Evolutionary conservation across 2,329 filamentous ascomycete species (phyloP), one percentile per base, ranked within the genome.

Genomic region (Fusarium heterosporum): DNA sequence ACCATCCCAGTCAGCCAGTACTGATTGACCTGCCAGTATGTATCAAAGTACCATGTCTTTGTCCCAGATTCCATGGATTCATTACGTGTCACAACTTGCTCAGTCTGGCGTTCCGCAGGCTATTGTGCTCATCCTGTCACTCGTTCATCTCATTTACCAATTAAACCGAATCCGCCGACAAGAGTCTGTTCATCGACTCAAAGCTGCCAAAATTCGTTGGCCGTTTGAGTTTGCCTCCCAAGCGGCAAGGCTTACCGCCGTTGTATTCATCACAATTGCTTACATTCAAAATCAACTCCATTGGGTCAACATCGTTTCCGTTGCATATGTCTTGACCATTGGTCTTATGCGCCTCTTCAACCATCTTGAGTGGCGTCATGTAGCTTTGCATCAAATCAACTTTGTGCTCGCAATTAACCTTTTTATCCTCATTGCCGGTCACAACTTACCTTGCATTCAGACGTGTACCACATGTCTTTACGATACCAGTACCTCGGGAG

Each of bases 301-400:
- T 55, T 75, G 78, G 71, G 72, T 79, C 39, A 78, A 81, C 66
- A 73, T 78, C 12, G 56, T 74, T 29, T 72, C 76, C 8, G 64
- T 80, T 22, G 74, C 72, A 46, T 84, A 84, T 66, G 76, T 78
- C 38, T 80, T 84, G 45, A 22, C 78, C 36, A 70, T 85, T 6
- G 83, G 83, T 25, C 72, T 85, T 22, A 47, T 79, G 26, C 79
- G 83, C 13, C 77, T 83, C 40, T 61, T 77, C 54, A 72, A 78
- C 58, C 74, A 81, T 57, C 61, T 79, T 52, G 74, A 76, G 64
- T 85, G 82, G 82, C 80, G 82, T 19, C 82, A 80, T 69, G 73
- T 79, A 48, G 78, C 79, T 14, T 74, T 85, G 42, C 81, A 83
- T 57, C 83, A 85, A 68, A 75, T 83, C 73, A 85, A 85, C 72